phyloP scores from a whole-genome alignment of 2,329 filamentous ascomycete species.

The Sphaerulina musiva region DNA sequence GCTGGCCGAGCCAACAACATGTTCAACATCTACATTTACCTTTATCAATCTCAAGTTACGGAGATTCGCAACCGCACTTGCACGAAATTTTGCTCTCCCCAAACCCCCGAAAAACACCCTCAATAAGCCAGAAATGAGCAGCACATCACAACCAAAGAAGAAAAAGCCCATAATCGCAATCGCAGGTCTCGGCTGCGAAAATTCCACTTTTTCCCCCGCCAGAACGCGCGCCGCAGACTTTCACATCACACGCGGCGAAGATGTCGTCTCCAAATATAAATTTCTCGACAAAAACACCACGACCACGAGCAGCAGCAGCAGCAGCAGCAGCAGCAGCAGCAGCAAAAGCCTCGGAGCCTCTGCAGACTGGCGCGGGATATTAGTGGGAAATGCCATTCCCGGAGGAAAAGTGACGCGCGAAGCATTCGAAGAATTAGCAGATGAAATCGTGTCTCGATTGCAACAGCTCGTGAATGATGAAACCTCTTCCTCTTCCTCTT shows the following conservation, averaged over 20 bases:
- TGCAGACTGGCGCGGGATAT: conserved; percentile 6
- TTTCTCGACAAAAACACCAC: background rate
- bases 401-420: conserved; percentile 18
- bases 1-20: background rate
- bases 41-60: too few species aligned
- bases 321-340: too few species aligned
- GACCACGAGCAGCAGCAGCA: too few species aligned
- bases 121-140: too few species aligned
- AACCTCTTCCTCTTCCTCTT: too few species aligned
- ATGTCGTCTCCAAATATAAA: conserved; percentile 5
- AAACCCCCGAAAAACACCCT: too few species aligned
- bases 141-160: background rate
- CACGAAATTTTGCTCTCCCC: too few species aligned
- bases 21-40: background rate
- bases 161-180: conserved; percentile 12
- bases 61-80: too few species aligned
- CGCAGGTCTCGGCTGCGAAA: conserved; percentile 16
- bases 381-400: conserved; percentile 18
- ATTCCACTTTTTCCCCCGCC: conserved; percentile 16
- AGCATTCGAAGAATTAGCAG: conserved; percentile 18
- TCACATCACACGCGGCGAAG: conserved; percentile 11
- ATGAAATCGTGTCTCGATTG: conserved; percentile 13
- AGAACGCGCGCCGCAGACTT: conserved; percentile 12
- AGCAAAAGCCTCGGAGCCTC: background rate
- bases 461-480: background rate